Conservation (phyloP, 257 asterid species). For the Dorcoceras hygrometricum region DNA sequence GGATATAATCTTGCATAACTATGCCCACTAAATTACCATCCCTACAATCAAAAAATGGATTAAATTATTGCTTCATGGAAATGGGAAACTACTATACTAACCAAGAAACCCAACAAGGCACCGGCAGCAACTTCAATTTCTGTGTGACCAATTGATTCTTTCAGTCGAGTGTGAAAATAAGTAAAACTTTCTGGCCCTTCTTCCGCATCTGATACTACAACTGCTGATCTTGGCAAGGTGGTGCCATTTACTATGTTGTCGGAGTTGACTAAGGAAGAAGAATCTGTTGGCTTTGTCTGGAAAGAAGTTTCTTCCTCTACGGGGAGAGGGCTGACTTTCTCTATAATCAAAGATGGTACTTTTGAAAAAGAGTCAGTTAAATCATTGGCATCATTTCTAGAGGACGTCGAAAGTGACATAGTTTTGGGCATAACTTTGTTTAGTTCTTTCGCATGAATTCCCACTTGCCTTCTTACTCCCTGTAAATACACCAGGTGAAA, state of each 20-base stretch:
- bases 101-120: constrained; percentile 76
- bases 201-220: constrained; percentile 21
- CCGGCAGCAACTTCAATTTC: constrained; percentile 82
- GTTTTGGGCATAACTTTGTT: constrained; percentile 47
- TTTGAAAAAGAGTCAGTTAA: constrained; percentile 31
- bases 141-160: constrained; percentile 91
- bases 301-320: constrained; percentile 31
- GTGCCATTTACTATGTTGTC: constrained; percentile 26
- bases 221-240: constrained; percentile 20
- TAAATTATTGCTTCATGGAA: no score
- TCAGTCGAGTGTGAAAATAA: constrained; percentile 31
- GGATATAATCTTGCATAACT: no score
- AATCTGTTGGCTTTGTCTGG: constrained; percentile 26
- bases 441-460: constrained; percentile 69
- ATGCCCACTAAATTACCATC: no score
- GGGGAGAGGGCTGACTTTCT: constrained; percentile 29
- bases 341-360: constrained; percentile 34
- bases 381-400: constrained; percentile 30
- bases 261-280: constrained; percentile 42
- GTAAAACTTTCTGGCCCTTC: constrained; percentile 27
- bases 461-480: constrained; percentile 98
- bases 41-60: no score
- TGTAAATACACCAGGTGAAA: constrained; percentile 33
- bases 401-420: constrained; percentile 31
- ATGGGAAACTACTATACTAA: no score